phyloP scores from a whole-genome alignment of 768 basidiomycete species.

The Naganishia onofrii region DNA sequence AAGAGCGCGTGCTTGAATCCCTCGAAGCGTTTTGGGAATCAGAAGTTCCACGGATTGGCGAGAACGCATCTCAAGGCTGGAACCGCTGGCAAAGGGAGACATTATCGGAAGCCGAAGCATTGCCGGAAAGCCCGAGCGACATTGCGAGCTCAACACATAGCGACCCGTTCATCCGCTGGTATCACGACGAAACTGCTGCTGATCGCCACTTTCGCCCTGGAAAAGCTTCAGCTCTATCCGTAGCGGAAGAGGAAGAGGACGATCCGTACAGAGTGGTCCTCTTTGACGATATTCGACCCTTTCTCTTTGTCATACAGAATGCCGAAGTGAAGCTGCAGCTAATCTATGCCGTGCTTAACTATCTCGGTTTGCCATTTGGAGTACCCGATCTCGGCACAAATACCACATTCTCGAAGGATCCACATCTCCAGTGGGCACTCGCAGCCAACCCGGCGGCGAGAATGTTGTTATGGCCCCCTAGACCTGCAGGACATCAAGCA shows the following conservation, averaged over 20 bases:
- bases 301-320: constrained; percentile 50
- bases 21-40: constrained; percentile 54
- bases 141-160: constrained; percentile 10
- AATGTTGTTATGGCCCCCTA: constrained; percentile 38
- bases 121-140: constrained; percentile 12
- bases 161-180: constrained; percentile 49
- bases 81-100: neutral
- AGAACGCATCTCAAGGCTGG: constrained; percentile 51
- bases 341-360: constrained; percentile 52
- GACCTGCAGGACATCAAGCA: constrained; percentile 12
- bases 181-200: constrained; percentile 38
- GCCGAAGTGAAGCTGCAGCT: constrained; percentile 48
- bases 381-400: constrained; percentile 50
- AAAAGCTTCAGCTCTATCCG: constrained; percentile 39
- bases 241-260: constrained; percentile 46
- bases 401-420: constrained; percentile 46
- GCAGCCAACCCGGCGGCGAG: constrained; percentile 31
- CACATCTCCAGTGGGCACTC: constrained; percentile 44
- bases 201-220: constrained; percentile 35
- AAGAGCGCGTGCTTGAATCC: constrained; percentile 33
- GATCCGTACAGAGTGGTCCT: constrained; percentile 53
- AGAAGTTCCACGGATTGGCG: constrained; percentile 52
- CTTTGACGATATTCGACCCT: constrained; percentile 51
- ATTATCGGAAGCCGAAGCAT: neutral
- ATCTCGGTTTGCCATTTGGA: constrained; percentile 51